These are phyloP conservation scores for Helotiales sp. DNA, from an alignment of 2,329 filamentous ascomycete species.

Conservation along the genomic window DNA sequence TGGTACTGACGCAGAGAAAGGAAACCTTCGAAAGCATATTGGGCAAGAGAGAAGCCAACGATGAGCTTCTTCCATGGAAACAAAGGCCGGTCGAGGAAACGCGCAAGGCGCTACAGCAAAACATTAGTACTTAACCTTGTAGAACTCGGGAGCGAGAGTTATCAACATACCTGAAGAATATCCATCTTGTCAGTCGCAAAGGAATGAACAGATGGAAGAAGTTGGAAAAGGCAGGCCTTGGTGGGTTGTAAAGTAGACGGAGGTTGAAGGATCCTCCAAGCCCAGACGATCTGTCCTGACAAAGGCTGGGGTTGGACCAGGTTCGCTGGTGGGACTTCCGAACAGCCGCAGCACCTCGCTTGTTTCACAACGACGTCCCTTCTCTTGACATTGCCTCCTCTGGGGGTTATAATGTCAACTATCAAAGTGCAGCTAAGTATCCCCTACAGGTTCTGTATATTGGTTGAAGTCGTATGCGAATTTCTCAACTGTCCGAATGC, in stretches of 20 bases:
- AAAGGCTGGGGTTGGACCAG: conserved; percentile 1
- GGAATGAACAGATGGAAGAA: conserved; percentile 25
- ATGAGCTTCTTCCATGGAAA: conserved; percentile 99
- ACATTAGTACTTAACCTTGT: conserved; percentile 29
- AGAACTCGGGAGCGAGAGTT: neutral
- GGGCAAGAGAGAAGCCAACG: conserved; percentile 88
- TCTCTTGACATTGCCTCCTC: conserved; percentile 1
- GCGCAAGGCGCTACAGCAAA: conserved; percentile 68
- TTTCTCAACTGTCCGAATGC: too few species aligned
- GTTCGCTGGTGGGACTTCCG: neutral
- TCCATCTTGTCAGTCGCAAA: conserved; percentile 40
- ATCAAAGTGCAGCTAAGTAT: too few species aligned
- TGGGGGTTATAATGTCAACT: neutral
- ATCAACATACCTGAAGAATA: conserved; percentile 42
- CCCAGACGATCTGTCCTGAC: conserved; percentile 16
- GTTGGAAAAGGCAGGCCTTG: conserved; percentile 1
- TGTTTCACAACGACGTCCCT: conserved; percentile 3
- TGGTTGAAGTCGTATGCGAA: too few species aligned
- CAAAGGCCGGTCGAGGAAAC: conserved; percentile 84
- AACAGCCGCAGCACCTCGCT: neutral
- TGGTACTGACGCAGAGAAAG: conserved; percentile 89
- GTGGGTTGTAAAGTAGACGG: neutral
- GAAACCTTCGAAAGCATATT: conserved; percentile 89
- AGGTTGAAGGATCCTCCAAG: neutral
- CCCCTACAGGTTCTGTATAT: too few species aligned